These are phyloP conservation scores for Phytophthora capsici DNA, from an alignment of 352 stramenopile species.

Conservation along the genomic window DNA sequence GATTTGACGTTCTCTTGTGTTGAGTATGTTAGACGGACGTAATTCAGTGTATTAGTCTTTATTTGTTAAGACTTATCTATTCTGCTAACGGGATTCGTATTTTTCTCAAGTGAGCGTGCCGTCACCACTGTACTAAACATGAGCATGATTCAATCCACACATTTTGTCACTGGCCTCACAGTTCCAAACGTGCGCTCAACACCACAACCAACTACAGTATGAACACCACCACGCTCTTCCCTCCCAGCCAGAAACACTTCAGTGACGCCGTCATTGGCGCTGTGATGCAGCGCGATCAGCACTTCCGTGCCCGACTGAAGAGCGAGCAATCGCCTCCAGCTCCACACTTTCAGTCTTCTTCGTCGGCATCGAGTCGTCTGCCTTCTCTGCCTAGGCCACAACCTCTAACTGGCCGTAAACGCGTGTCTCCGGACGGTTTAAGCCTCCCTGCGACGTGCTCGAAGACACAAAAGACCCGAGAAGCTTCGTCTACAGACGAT, in stretches of 20 bases:
- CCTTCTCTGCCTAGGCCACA: not conserved
- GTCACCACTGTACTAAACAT: not conserved
- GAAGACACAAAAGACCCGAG: not conserved
- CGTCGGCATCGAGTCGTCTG: not conserved
- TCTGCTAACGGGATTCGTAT: not conserved
- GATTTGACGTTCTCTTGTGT: conserved; percentile 12
- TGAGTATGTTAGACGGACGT: too few relatives aligned
- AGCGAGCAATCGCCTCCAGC: not conserved
- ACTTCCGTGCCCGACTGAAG: not conserved
- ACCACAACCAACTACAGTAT: not conserved
- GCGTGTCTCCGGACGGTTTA: not conserved
- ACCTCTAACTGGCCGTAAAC: not conserved
- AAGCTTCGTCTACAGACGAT: not conserved
- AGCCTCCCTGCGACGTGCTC: not conserved
- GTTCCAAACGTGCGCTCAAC: conserved; percentile 5
- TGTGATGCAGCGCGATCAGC: not conserved
- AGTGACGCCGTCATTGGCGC: conserved; percentile 6
- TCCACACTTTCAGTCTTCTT: not conserved
- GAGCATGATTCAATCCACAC: too few relatives aligned
- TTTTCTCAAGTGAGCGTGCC: conserved; percentile 1
- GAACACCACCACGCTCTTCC: conserved; percentile 6
- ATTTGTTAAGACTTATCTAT: not conserved
- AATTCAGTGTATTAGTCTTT: too few relatives aligned
- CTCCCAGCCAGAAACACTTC: conserved; percentile 5
- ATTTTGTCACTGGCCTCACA: too few relatives aligned